Conservation (phyloP, 2,329 filamentous ascomycete genomes). For the Colletotrichum destructivum region DNA sequence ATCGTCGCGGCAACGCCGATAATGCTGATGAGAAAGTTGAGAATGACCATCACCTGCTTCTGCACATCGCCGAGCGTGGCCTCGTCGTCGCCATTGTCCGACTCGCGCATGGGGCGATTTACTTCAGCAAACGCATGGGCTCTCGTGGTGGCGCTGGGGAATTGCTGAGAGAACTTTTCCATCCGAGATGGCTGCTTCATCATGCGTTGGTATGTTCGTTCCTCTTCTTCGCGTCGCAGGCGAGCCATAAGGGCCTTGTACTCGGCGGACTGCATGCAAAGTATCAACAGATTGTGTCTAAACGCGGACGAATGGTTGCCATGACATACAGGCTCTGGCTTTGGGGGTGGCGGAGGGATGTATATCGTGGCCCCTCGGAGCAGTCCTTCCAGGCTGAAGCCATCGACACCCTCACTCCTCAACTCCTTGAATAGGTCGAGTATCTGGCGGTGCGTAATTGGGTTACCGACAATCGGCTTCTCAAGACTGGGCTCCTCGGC, state of each 20-base stretch:
- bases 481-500: slow-evolving; percentile 64
- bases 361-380: slow-evolving; percentile 82
- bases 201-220: slow-evolving; percentile 86
- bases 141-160: slow-evolving; percentile 63
- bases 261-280: slow-evolving; percentile 74
- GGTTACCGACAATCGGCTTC: slow-evolving; percentile 70
- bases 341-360: slow-evolving; percentile 83
- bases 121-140: slow-evolving; percentile 71
- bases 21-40: slow-evolving; percentile 92
- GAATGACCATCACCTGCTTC: slow-evolving; percentile 85
- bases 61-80: slow-evolving; percentile 81
- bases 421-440: slow-evolving; percentile 73
- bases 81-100: slow-evolving; percentile 72
- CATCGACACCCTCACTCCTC: slow-evolving; percentile 51
- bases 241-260: slow-evolving; percentile 91
- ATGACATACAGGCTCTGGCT: slow-evolving; percentile 78
- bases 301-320: not conserved
- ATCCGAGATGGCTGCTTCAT: slow-evolving; percentile 70
- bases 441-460: slow-evolving; percentile 81
- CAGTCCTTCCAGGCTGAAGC: slow-evolving; percentile 76
- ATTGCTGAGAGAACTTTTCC: slow-evolving; percentile 74
- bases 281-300: slow-evolving; percentile 15
- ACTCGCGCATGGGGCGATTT: slow-evolving; percentile 62
- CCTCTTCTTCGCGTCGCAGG: slow-evolving; percentile 87
- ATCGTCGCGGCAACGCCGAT: slow-evolving; percentile 83